Evolutionary conservation across 2,329 filamentous ascomycete species (phyloP).

Genomic region (Nothopassalora personata): DNA sequence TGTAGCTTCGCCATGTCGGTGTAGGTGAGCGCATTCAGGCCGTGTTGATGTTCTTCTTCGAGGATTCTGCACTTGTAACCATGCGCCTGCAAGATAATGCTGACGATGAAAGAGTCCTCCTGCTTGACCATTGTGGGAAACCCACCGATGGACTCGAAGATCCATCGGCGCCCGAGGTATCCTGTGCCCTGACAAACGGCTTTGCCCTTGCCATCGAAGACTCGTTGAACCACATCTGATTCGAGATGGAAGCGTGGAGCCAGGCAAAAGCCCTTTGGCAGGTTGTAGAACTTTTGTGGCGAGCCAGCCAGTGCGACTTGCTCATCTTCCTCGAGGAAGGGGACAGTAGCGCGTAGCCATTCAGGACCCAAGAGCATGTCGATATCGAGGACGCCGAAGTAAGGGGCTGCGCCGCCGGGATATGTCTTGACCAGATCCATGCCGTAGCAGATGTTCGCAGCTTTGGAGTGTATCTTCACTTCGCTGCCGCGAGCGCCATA

Average conservation of each 20-base stretch:
- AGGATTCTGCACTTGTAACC: slow-evolving; percentile 10
- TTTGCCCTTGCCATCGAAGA: slow-evolving; percentile 14
- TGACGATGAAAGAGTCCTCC: slow-evolving; percentile 17
- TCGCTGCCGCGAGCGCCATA: slow-evolving; percentile 13
- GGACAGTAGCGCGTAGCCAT: slow-evolving; percentile 12
- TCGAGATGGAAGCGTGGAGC: slow-evolving; percentile 16
- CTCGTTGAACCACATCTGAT: slow-evolving; percentile 13
- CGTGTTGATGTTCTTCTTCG: slow-evolving; percentile 17
- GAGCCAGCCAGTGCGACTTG: slow-evolving; percentile 14
- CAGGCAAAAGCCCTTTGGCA: slow-evolving; percentile 14
- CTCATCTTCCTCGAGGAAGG: slow-evolving; percentile 14
- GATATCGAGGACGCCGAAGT: slow-evolving; percentile 16
- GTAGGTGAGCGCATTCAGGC: slow-evolving; percentile 14
- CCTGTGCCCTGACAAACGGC: slow-evolving; percentile 18
- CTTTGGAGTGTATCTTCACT: slow-evolving; percentile 18
- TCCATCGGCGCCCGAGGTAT: slow-evolving; percentile 9
- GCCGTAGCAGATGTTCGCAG: slow-evolving; percentile 16
- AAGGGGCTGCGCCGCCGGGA: slow-evolving; percentile 19
- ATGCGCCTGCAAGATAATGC: slow-evolving; percentile 15
- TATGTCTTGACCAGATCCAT: slow-evolving; percentile 18
- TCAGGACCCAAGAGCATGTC: slow-evolving; percentile 14
- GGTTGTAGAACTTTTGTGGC: slow-evolving; percentile 18
- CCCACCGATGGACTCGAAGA: slow-evolving; percentile 13
- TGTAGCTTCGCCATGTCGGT: slow-evolving; percentile 19
- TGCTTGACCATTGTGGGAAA: slow-evolving; percentile 19